phyloP scores from a whole-genome alignment of 2,329 filamentous ascomycete genomes.

The Fusarium falciforme region DNA sequence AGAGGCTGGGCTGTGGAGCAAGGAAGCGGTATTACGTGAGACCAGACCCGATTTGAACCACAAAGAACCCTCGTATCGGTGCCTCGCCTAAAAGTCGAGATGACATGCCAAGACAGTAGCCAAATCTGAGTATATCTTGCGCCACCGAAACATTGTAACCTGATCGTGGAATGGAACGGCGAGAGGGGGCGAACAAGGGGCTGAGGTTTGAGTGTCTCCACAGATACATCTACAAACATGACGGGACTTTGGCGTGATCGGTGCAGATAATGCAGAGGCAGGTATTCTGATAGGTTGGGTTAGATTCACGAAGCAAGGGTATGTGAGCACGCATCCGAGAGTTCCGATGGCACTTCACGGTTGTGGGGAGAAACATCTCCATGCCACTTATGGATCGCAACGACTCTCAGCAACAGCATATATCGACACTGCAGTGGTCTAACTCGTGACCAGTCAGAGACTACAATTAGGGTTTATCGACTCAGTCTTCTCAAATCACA shows the following conservation, averaged over 20 bases:
- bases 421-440: no score
- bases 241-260: neutral
- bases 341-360: neutral
- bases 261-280: neutral
- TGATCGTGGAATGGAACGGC: neutral
- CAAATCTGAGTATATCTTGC: neutral
- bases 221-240: neutral
- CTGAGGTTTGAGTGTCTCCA: neutral
- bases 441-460: neutral
- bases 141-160: neutral
- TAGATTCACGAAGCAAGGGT: neutral
- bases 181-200: neutral
- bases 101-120: neutral
- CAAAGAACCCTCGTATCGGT: neutral
- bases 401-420: no score
- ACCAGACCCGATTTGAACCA: neutral
- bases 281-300: neutral
- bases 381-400: neutral
- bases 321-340: neutral
- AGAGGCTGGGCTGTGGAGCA: neutral
- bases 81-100: neutral
- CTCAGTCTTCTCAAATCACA: neutral
- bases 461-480: neutral
- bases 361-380: neutral
- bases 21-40: neutral